Percentiles rank a stretch among this genome's conserved stretches.
These are phyloP conservation scores for Vickermania spadyakhi DNA, from an alignment of 208 protist genomes.

Conservation along the genomic window DNA sequence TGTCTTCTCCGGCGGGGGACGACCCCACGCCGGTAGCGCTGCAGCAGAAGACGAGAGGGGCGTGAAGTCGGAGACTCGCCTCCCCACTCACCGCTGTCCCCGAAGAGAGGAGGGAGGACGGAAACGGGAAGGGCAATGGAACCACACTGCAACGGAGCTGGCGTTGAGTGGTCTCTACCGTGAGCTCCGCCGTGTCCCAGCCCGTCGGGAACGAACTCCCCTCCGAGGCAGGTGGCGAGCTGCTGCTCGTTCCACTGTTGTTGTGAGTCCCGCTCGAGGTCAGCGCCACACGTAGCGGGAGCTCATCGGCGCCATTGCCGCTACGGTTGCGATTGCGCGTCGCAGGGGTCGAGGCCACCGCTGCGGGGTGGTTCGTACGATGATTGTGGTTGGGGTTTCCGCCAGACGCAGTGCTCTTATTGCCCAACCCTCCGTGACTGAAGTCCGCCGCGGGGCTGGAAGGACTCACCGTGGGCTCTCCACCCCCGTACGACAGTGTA, in stretches of 20 bases:
- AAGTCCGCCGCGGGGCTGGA: too few relatives aligned
- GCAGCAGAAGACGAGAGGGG: not conserved
- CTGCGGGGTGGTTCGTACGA: too few relatives aligned
- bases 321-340: not conserved
- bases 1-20: not conserved
- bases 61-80: not conserved
- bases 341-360: too few relatives aligned
- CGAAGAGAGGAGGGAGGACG: too few relatives aligned
- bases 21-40: not conserved
- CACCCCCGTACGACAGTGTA: too few relatives aligned
- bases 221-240: too few relatives aligned
- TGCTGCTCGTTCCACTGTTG: not conserved
- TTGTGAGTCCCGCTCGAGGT: not conserved
- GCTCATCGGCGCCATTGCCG: conserved; percentile 1
- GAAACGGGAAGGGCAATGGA: not conserved
- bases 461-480: too few relatives aligned
- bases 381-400: too few relatives aligned
- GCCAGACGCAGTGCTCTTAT: too few relatives aligned
- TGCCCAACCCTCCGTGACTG: too few relatives aligned
- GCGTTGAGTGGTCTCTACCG: not conserved
- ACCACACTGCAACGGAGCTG: not conserved
- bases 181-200: not conserved
- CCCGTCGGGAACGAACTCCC: not conserved
- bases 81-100: not conserved
- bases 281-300: not conserved